Evolutionary conservation across 306 rosid species (phyloP), one percentile per base, ranked within the genome.

Genomic region (Quercus alba): DNA sequence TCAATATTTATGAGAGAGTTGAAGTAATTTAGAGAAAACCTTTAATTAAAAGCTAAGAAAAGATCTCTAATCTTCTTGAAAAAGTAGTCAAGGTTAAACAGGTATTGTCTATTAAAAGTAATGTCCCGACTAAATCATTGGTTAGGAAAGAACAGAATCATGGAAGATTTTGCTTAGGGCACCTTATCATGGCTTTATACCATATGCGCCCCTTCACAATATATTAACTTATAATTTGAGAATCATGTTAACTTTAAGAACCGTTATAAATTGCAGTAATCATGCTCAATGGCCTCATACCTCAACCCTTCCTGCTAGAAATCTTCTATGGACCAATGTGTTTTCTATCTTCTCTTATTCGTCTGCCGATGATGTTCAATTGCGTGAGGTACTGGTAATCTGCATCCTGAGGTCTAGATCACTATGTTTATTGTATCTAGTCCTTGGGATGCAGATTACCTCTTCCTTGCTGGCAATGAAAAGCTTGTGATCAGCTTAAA

Each of bases 391-490:
- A 78, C 20, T 35, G 89, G 84, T 88, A 88, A 88, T 85, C 88
- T 85, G 89, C 91, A 88, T 85, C 91, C 89, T 88, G 89, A 83
- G 91, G 99, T 92, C 87, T 89, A 89, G 86, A 93, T 77, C 84
- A 78, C 75, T 72, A 6, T 10, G 58, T 75, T 56, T 17, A 19
- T 59, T 78, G 84, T 55, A 69, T 84, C 90, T 89, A 86, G 73
- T 21, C 93, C 97, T 81, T 30, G 77, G 87, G 87, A 69, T 86
- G 89, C 90, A 80, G 88, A 87, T 87, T 85, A 85, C 80, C 88
- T 79, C 66, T 76, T 77, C 83, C 83, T 79, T 52, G 21, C 56
- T n/a, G 13, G 80, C 81, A 82, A 77, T 63, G 51, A n/a, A 71
- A 3, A 55, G 41, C 35, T 26, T 70, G 55, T 58, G 26, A 30